Evolutionary conservation across 164 flowering plant species (phyloP).

Genomic region (Cinnamomum chago): DNA sequence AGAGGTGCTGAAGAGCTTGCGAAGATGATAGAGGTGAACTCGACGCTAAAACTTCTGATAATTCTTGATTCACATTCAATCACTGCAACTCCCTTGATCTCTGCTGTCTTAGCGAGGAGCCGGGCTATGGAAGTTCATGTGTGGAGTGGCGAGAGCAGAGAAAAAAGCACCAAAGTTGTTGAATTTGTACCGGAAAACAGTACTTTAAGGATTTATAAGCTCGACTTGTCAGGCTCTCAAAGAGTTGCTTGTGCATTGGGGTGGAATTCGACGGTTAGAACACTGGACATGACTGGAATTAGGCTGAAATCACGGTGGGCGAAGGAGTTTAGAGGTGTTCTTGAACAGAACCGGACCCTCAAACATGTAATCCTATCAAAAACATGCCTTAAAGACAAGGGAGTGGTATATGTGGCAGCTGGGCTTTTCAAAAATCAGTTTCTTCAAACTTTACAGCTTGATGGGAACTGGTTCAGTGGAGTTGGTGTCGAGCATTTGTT

Average conservation of each 20-base stretch:
- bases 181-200: slow-evolving; percentile 74
- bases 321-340: slow-evolving; percentile 70
- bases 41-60: slow-evolving; percentile 61
- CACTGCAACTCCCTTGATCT: slow-evolving; percentile 70
- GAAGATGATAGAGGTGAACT: slow-evolving; percentile 83
- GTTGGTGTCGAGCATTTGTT: slow-evolving; percentile 81
- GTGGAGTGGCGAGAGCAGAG: slow-evolving; percentile 61
- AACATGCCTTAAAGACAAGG: slow-evolving; percentile 76
- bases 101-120: slow-evolving; percentile 84
- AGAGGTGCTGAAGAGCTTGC: slow-evolving; percentile 91
- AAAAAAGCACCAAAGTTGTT: slow-evolving; percentile 61
- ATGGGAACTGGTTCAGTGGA: slow-evolving; percentile 74
- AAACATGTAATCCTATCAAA: slow-evolving; percentile 72
- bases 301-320: slow-evolving; percentile 79
- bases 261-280: slow-evolving; percentile 64
- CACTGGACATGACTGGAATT: slow-evolving; percentile 83
- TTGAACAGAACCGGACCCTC: slow-evolving; percentile 70
- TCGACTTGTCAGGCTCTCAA: slow-evolving; percentile 58
- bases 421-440: slow-evolving; percentile 76
- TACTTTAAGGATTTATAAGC: slow-evolving; percentile 60
- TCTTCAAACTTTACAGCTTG: slow-evolving; percentile 55
- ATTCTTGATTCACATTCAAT: slow-evolving; percentile 61
- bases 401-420: slow-evolving; percentile 78
- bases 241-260: slow-evolving; percentile 77
- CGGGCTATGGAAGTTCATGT: slow-evolving; percentile 76